Evolutionary conservation across 805 yeast genomes (phyloP).

Genomic region (Yamadazyma ubonensis): DNA sequence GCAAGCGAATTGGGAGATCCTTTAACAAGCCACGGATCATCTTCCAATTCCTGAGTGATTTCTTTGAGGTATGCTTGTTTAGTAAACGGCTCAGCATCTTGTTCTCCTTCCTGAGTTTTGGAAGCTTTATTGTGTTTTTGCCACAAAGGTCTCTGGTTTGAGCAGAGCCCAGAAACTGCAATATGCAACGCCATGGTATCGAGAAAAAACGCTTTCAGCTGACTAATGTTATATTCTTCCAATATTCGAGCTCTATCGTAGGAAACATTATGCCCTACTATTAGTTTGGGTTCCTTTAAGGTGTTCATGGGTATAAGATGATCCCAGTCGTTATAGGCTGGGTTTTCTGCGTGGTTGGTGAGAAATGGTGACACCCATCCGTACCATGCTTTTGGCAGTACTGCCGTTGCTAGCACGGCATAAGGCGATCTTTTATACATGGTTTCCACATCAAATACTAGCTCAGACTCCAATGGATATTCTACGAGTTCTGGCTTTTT

Average conservation of each 20-base stretch:
- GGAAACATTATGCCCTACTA: slow-evolving; percentile 88
- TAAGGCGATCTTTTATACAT: slow-evolving; percentile 71
- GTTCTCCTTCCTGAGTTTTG: slow-evolving; percentile 14
- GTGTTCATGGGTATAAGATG: slow-evolving; percentile 80
- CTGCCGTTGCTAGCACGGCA: slow-evolving; percentile 81
- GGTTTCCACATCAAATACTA: slow-evolving; percentile 90
- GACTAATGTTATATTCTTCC: slow-evolving; percentile 75
- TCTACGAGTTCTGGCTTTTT: slow-evolving; percentile 54
- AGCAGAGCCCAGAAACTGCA: slow-evolving; percentile 88
- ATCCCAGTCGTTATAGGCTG: slow-evolving; percentile 36
- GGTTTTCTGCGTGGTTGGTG: slow-evolving; percentile 47
- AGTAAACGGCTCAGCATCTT: slow-evolving; percentile 2
- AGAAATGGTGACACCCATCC: slow-evolving; percentile 91
- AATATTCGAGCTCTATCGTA: slow-evolving; percentile 83
- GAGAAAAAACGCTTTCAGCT: slow-evolving; percentile 71
- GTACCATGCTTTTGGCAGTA: slow-evolving; percentile 79
- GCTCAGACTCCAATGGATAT: slow-evolving; percentile 66
- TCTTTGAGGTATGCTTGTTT: slow-evolving; percentile 11
- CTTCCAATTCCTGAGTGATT: slow-evolving; percentile 34
- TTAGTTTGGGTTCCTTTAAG: slow-evolving; percentile 42
- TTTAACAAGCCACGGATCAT: slow-evolving; percentile 82
- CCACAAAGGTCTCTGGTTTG: slow-evolving; percentile 85
- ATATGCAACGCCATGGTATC: slow-evolving; percentile 94
- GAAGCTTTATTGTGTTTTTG: slow-evolving; percentile 49
- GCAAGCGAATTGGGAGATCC: slow-evolving; percentile 79